Evolutionary conservation across 108 stramenopile species (phyloP).

Genomic region (Stephanodiscus minutulus): DNA sequence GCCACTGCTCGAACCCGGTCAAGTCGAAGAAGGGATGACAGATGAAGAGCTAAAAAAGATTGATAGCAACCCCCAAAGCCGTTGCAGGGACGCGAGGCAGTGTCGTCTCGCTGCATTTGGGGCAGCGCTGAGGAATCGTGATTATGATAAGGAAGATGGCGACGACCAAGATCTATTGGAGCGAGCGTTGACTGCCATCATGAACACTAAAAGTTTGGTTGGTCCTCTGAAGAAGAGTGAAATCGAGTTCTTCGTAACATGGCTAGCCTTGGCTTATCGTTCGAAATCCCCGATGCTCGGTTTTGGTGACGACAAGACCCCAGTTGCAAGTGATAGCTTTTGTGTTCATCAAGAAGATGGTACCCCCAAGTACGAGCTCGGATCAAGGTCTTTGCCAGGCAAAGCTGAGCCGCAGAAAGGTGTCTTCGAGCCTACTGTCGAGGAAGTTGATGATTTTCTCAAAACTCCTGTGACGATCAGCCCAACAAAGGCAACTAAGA

Average conservation of each 20-base stretch:
- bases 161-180: constrained; percentile 63
- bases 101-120: constrained; percentile 87
- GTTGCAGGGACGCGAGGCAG: constrained; percentile 69
- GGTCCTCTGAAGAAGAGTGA: constrained; percentile 77
- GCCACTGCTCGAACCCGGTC: constrained; percentile 69
- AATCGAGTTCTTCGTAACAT: constrained; percentile 72
- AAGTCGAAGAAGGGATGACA: constrained; percentile 75
- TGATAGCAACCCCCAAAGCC: constrained; percentile 64
- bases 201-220: constrained; percentile 73
- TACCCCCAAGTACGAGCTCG: constrained; percentile 75
- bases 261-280: constrained; percentile 81
- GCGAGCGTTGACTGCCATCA: constrained; percentile 68
- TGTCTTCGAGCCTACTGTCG: constrained; percentile 57
- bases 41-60: constrained; percentile 77
- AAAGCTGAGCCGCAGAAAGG: constrained; percentile 40
- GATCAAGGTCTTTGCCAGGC: constrained; percentile 67
- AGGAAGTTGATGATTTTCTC: constrained; percentile 81
- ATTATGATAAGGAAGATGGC: constrained; percentile 73
- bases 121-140: constrained; percentile 83
- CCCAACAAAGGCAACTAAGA: constrained; percentile 5
- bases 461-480: constrained; percentile 3
- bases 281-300: constrained; percentile 73
- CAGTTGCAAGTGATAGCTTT: constrained; percentile 53
- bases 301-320: constrained; percentile 77
- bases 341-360: constrained; percentile 61